Percentiles rank a stretch among this genome's conserved stretches.
Evolutionary conservation across 495 filamentous ascomycete species (phyloP).

Genomic region (Chaetomium fimeti): DNA sequence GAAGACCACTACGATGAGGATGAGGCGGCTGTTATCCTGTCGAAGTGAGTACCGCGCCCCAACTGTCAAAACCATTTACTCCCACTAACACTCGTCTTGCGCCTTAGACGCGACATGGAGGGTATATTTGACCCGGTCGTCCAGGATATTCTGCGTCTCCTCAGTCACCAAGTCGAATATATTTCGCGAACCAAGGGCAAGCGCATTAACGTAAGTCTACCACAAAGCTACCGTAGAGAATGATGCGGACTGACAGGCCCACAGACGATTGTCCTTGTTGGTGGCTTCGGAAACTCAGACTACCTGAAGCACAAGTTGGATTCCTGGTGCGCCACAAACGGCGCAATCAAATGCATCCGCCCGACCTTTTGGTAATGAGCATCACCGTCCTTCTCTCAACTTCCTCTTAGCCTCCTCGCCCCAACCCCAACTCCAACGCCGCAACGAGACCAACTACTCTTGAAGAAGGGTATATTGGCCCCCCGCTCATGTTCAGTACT

Average conservation of each 20-base stretch:
- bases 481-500: no score
- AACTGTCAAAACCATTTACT: not conserved
- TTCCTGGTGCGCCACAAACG: not conserved
- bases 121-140: not conserved
- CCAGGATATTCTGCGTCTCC: not conserved
- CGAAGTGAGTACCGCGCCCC: not conserved
- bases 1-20: not conserved
- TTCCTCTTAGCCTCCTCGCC: no score
- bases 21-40: conserved; percentile 3
- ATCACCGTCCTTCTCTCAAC: not conserved
- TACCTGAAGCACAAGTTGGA: conserved; percentile 1
- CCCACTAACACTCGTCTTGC: not conserved
- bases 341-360: not conserved
- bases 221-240: not conserved
- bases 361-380: not conserved
- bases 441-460: no score
- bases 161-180: not conserved
- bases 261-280: not conserved
- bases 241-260: not conserved
- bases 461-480: no score
- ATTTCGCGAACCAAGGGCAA: conserved; percentile 1
- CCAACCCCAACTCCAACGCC: no score
- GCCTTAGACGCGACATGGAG: not conserved
- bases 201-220: not conserved
- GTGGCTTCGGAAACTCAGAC: conserved; percentile 6